Conservation (phyloP, 306 rosid species). For the Fragaria iinumae region DNA sequence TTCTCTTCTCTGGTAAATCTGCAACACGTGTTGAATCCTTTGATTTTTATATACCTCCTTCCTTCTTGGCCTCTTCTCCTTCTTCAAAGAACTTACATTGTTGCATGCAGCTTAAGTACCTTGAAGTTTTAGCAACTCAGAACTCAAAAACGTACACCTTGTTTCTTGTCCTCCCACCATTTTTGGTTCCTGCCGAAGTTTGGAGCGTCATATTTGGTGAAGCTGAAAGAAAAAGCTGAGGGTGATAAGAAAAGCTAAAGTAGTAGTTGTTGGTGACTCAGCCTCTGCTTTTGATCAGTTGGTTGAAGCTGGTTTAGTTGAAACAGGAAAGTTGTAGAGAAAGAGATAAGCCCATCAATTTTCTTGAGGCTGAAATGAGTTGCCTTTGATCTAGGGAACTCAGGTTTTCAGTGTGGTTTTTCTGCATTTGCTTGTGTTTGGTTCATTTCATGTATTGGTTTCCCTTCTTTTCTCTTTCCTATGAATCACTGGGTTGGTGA, state of each 20-base stretch:
- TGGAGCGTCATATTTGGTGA: slow-evolving; percentile 8
- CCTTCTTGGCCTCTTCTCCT: slow-evolving; percentile 21
- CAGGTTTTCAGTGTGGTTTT: slow-evolving; percentile 13
- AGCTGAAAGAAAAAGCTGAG: slow-evolving; percentile 1
- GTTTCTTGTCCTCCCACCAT: neutral
- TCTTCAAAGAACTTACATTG: neutral
- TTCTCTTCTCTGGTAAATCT: slow-evolving; percentile 17
- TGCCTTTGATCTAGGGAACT: slow-evolving; percentile 59
- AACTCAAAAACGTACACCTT: slow-evolving; percentile 2
- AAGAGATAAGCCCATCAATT: slow-evolving; percentile 9
- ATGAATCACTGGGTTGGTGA: slow-evolving; percentile 41
- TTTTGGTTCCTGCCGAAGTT: neutral
- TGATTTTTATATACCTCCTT: neutral
- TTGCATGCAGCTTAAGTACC: slow-evolving; percentile 15
- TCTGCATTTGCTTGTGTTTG: slow-evolving; percentile 27
- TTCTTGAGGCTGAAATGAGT: slow-evolving; percentile 40
- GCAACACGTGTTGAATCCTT: slow-evolving; percentile 15
- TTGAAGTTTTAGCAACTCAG: slow-evolving; percentile 34
- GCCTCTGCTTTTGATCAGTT: slow-evolving; percentile 17
- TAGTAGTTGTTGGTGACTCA: slow-evolving; percentile 34
- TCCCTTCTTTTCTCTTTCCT: slow-evolving; percentile 22
- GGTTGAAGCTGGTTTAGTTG: slow-evolving; percentile 32
- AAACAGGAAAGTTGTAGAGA: slow-evolving; percentile 38
- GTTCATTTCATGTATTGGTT: slow-evolving; percentile 12
- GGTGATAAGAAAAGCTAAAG: slow-evolving; percentile 12